Evolutionary conservation across 805 yeast species (phyloP), one percentile per base, ranked within the genome.

Genomic region (Wickerhamiella parazyma): DNA sequence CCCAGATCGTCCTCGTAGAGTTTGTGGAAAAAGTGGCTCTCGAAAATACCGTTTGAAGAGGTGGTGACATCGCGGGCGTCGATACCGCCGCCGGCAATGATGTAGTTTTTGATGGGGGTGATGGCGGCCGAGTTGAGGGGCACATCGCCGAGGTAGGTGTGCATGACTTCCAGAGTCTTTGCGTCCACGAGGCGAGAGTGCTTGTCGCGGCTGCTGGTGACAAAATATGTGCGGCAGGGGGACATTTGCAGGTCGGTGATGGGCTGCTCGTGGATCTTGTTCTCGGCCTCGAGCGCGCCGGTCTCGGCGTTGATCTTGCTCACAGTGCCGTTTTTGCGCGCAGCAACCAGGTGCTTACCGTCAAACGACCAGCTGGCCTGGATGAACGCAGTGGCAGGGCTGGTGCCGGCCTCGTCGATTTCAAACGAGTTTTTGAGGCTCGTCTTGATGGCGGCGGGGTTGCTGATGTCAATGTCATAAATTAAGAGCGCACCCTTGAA

Each of bases 21-120:
- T 68, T 89, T 91, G 67, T 91, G 97, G 67, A 78, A 85, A 63
- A 91, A 83, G 67, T 95, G 76, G 29, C 96, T 91, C 69, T 91
- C 97, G 63, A 91, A 91, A 60, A 84, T 84, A 69, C 98, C 98
- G 64, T 89, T 94, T 35, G 91, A 75, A 21, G 97, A 86, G n/a
- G 97, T 91, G 35, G 99, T 91, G 59, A 91, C 99, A 63, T 87
- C 94, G 65, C 86, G 78, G 33, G 98, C 97, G 57, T 86, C 97
- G 70, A 91, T 97, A 77, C 99, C 99, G 68, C 99, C 99, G 43
- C 97, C 98, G 49, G 91, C 71, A 40, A 91, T 79, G 49, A 91
- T 81, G 60, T 79, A 89, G 59, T 91, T 89, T 67, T 91, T 91
- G 46, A 78, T 70, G 20, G 97, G 93, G 12, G 98, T 87, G 53